A percentile compares a stretch with the other conserved stretches of the same genome.
Evolutionary conservation across 306 rosid genomes (phyloP).

Genomic region (Cucurbita moschata): DNA sequence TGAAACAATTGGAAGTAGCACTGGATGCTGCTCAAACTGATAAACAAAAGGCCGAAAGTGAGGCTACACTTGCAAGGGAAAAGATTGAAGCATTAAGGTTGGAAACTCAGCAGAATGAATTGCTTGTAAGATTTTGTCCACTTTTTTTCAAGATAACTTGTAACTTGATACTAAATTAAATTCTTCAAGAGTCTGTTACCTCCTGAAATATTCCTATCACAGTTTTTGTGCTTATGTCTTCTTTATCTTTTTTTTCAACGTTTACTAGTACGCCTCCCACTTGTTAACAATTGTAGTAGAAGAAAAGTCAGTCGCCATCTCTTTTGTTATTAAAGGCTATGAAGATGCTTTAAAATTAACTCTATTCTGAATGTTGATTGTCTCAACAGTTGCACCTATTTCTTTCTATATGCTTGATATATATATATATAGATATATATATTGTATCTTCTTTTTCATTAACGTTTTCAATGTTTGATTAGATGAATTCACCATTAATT

Average conservation of each 20-base stretch:
- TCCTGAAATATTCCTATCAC: too few species aligned
- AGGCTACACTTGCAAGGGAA: slow-evolving; percentile 47
- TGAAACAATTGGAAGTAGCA: slow-evolving; percentile 81
- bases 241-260: too few species aligned
- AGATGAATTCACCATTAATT: background rate
- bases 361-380: background rate
- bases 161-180: background rate
- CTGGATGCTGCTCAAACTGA: slow-evolving; percentile 57
- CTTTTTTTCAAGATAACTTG: background rate
- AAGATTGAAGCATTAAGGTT: slow-evolving; percentile 52
- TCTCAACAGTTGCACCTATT: background rate
- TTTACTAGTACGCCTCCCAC: background rate
- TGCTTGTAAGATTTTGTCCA: slow-evolving; percentile 27
- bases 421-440: too few species aligned
- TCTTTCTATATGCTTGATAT: too few species aligned
- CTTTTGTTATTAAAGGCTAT: background rate
- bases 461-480: background rate
- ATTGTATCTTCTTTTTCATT: background rate
- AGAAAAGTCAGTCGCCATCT: background rate
- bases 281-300: background rate
- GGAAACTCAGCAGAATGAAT: slow-evolving; percentile 45
- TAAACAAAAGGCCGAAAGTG: slow-evolving; percentile 61
- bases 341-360: background rate
- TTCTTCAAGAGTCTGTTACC: too few species aligned
- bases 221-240: too few species aligned